Percentiles rank a stretch among this genome's conserved stretches.
Conservation (phyloP, 495 filamentous ascomycete species). For the Aspergillus sclerotiicarbonarius region DNA sequence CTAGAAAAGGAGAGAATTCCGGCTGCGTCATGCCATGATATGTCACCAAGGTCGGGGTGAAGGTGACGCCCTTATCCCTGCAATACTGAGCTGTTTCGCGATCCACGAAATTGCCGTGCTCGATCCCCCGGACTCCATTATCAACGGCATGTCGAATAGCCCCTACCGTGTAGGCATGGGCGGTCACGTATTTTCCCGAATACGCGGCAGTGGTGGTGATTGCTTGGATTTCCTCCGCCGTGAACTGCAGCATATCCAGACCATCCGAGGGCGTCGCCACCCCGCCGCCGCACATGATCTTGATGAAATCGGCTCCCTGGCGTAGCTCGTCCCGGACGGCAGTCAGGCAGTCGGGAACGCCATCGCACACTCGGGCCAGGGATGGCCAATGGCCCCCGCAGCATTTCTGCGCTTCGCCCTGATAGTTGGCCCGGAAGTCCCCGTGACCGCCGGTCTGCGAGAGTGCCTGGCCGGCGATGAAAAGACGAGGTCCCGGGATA, state of each 20-base stretch:
- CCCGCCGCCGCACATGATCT: constrained; percentile 57
- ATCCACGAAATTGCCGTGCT: constrained; percentile 57
- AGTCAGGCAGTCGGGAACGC: constrained; percentile 49
- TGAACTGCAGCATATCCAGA: constrained; percentile 51
- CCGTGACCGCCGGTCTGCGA: constrained; percentile 58
- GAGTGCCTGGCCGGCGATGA: constrained; percentile 43
- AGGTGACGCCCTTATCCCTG: constrained; percentile 42
- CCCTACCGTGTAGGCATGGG: constrained; percentile 52
- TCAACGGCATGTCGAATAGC: constrained; percentile 52
- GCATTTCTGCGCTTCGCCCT: constrained; percentile 38
- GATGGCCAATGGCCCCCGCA: constrained; percentile 36
- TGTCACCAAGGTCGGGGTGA: constrained; percentile 54
- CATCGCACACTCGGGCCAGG: constrained; percentile 46
- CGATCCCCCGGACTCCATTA: constrained; percentile 55
- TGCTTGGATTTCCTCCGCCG: constrained; percentile 49
- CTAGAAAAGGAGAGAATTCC: constrained; percentile 41
- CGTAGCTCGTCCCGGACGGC: constrained; percentile 51
- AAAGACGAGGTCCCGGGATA: constrained; percentile 47
- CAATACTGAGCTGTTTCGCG: constrained; percentile 47
- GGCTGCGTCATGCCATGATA: constrained; percentile 49
- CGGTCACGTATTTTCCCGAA: constrained; percentile 51
- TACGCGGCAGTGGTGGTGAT: constrained; percentile 47
- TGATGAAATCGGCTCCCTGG: constrained; percentile 54
- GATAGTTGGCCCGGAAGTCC: constrained; percentile 33
- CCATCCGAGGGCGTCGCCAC: constrained; percentile 52